A percentile compares a stretch with the other conserved stretches of the same genome.
phyloP scores from a whole-genome alignment of 257 asterid genomes.

The Capsicum pubescens region DNA sequence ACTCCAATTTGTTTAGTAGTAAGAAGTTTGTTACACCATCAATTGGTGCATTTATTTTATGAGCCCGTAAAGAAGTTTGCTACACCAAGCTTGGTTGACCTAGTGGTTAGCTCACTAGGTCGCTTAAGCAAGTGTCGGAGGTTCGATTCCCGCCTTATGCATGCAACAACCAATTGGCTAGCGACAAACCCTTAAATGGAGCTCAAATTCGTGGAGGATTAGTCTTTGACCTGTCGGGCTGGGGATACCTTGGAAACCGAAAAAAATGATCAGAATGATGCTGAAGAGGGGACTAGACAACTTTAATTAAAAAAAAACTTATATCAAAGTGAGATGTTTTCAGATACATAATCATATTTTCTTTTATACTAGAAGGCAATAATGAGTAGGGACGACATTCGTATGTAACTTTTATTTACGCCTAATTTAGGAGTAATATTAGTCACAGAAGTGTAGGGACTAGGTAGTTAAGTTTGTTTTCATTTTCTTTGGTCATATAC shows the following conservation, averaged over 20 bases:
- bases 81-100: too few species aligned
- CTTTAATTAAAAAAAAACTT: background rate
- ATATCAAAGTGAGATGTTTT: background rate
- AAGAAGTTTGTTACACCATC: slow-evolving; percentile 22
- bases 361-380: background rate
- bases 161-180: too few species aligned
- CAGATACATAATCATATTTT: background rate
- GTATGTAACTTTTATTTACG: background rate
- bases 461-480: background rate
- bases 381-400: background rate
- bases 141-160: too few species aligned
- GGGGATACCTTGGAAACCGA: too few species aligned
- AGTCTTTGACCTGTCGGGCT: too few species aligned
- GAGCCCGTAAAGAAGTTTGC: too few species aligned
- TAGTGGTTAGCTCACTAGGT: too few species aligned
- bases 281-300: background rate
- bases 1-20: background rate
- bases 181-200: too few species aligned
- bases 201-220: too few species aligned
- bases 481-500: background rate
- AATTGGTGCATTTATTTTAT: slow-evolving; percentile 2
- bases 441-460: background rate
- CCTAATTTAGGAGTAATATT: background rate
- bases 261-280: background rate
- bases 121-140: too few species aligned